A percentile compares a stretch with the other conserved stretches of the same genome.
These are phyloP conservation scores for Tolypocladium pustulatum DNA, from an alignment of 2,329 filamentous ascomycete genomes.

Conservation along the genomic window DNA sequence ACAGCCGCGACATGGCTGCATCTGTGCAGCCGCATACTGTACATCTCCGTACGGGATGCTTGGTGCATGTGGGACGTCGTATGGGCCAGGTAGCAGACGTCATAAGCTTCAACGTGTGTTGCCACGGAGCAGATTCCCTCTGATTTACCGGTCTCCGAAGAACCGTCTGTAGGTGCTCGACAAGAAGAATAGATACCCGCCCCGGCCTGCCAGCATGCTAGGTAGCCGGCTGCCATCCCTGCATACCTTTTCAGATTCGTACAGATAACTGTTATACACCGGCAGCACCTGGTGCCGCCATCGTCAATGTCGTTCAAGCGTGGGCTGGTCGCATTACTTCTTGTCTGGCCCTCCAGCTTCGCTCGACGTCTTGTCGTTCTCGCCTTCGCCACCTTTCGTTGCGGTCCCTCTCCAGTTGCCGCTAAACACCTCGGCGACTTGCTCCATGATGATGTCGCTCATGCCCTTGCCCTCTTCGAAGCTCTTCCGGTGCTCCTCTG, in stretches of 20 bases:
- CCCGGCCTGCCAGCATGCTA: neutral
- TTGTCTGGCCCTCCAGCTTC: slow-evolving; percentile 12
- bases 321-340: neutral
- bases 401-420: slow-evolving; percentile 21
- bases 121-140: neutral
- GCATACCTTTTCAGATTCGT: neutral
- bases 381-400: slow-evolving; percentile 16
- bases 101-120: neutral
- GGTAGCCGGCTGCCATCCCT: too few relatives aligned
- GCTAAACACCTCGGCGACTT: slow-evolving; percentile 43
- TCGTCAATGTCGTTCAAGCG: neutral
- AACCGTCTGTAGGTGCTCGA: neutral
- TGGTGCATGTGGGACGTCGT: neutral
- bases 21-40: neutral
- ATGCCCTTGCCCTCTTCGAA: slow-evolving; percentile 45
- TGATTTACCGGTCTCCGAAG: too few relatives aligned
- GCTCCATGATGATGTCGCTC: slow-evolving; percentile 44
- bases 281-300: neutral
- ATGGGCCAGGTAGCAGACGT: neutral
- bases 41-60: too few relatives aligned
- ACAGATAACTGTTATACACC: neutral
- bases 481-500: slow-evolving; percentile 39
- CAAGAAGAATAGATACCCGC: neutral
- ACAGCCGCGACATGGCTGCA: neutral
- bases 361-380: slow-evolving; percentile 8